phyloP scores from a whole-genome alignment of 2,329 filamentous ascomycete species.

The Fusarium oxysporum region DNA sequence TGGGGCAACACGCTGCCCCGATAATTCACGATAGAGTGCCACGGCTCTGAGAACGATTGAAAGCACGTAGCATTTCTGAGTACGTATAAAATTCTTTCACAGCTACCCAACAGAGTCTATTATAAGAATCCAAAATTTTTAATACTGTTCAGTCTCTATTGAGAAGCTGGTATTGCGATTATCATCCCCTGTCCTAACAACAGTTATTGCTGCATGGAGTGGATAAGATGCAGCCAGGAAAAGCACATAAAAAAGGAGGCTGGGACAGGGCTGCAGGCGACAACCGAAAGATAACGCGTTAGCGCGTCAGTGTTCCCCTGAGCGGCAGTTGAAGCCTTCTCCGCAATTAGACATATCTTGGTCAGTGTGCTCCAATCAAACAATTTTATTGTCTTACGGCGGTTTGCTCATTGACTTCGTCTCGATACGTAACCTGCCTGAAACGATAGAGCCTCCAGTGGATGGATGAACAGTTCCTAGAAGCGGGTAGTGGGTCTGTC shows the following conservation, averaged over 20 bases:
- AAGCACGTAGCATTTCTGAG: neutral
- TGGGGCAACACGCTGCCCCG: conserved; percentile 41
- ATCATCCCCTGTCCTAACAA: conserved; percentile 41
- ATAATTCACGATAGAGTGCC: conserved; percentile 44
- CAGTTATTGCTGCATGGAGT: conserved; percentile 49
- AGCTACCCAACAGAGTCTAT: rapidly evolving
- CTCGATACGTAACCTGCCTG: neutral
- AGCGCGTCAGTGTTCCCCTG: conserved; percentile 17
- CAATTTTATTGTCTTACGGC: neutral
- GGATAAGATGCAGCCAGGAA: conserved; percentile 16
- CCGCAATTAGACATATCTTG: neutral
- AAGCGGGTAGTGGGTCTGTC: neutral
- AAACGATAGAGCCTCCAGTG: neutral
- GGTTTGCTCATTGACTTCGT: neutral
- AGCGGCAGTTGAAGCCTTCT: neutral
- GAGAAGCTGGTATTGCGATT: neutral
- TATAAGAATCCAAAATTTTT: neutral
- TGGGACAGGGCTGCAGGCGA: conserved; percentile 46
- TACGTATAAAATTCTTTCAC: rapidly evolving
- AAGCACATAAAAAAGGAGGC: conserved; percentile 42
- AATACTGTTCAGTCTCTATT: neutral
- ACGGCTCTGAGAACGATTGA: neutral
- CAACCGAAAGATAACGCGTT: conserved; percentile 11
- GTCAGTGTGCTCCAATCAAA: neutral
- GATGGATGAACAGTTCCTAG: neutral